Evolutionary conservation across 2,329 filamentous ascomycete genomes (phyloP).

Genomic region (Allantophomopsis cytisporea): DNA sequence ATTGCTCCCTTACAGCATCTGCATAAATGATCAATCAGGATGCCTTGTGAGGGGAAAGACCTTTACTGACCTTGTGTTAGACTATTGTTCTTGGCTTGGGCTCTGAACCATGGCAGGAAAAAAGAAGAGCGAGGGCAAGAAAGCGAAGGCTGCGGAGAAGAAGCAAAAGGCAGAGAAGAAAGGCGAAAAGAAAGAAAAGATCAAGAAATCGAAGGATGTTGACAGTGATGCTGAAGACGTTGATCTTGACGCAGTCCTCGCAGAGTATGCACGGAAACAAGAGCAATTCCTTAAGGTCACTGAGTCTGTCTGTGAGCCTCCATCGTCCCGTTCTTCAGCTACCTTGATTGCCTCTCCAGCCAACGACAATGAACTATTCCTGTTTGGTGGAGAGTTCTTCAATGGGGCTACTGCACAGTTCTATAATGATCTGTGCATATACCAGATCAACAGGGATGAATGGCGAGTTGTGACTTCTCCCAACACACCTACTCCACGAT

Average conservation of each 20-base stretch:
- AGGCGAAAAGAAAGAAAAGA: constrained; percentile 72
- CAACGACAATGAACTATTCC: constrained; percentile 74
- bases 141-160: constrained; percentile 44
- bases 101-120: constrained; percentile 33
- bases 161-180: constrained; percentile 78
- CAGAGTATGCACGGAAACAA: constrained; percentile 85
- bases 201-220: constrained; percentile 53
- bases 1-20: too few species aligned
- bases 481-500: constrained; percentile 81
- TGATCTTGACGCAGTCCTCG: constrained; percentile 84
- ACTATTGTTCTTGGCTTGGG: too few species aligned
- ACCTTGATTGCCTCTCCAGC: constrained; percentile 75
- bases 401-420: constrained; percentile 76
- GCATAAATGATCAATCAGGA: too few species aligned
- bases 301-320: constrained; percentile 61
- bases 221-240: constrained; percentile 87
- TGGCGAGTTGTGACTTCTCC: constrained; percentile 86
- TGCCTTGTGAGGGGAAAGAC: too few species aligned
- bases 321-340: constrained; percentile 65
- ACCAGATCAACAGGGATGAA: constrained; percentile 71
- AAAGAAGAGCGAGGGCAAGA: constrained; percentile 33
- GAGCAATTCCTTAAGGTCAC: constrained; percentile 91
- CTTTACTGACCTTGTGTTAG: too few species aligned
- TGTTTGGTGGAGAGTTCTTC: constrained; percentile 94
- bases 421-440: constrained; percentile 53